Conservation (phyloP, 306 rosid genomes). For the Castanea mollissima region DNA sequence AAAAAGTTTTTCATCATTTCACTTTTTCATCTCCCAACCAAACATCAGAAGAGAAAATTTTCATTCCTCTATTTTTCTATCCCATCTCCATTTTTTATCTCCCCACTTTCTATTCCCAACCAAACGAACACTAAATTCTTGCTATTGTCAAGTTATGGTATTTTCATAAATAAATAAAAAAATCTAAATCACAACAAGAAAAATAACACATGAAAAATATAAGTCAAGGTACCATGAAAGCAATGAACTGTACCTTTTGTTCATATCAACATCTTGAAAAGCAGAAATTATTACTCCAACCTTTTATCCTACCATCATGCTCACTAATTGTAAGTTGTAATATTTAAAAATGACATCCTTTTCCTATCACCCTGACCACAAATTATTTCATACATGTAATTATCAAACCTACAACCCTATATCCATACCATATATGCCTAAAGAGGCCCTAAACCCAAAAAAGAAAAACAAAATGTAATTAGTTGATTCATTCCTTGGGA, state of each 20-base stretch:
- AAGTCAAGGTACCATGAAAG: background rate
- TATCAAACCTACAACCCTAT: background rate
- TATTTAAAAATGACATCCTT: background rate
- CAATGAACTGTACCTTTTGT: background rate
- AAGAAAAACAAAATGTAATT: no score
- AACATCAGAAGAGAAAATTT: no score
- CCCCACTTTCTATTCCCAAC: no score
- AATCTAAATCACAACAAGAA: background rate
- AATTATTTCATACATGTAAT: background rate
- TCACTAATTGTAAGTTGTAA: background rate
- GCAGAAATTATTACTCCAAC: background rate
- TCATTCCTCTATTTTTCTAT: no score
- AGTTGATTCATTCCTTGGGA: background rate
- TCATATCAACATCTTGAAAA: background rate
- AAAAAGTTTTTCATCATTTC: accelerated
- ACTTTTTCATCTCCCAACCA: no score
- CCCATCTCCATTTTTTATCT: no score
- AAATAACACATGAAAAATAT: background rate
- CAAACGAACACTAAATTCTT: background rate
- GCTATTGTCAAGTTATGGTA: background rate
- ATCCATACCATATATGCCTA: no score
- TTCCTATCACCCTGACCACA: background rate
- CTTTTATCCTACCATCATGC: background rate
- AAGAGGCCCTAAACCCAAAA: no score
- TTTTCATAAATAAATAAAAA: background rate